A percentile compares a stretch with the other conserved stretches of the same genome.
phyloP scores from a whole-genome alignment of 768 basidiomycete genomes.

The Tremella yokohamensis region DNA sequence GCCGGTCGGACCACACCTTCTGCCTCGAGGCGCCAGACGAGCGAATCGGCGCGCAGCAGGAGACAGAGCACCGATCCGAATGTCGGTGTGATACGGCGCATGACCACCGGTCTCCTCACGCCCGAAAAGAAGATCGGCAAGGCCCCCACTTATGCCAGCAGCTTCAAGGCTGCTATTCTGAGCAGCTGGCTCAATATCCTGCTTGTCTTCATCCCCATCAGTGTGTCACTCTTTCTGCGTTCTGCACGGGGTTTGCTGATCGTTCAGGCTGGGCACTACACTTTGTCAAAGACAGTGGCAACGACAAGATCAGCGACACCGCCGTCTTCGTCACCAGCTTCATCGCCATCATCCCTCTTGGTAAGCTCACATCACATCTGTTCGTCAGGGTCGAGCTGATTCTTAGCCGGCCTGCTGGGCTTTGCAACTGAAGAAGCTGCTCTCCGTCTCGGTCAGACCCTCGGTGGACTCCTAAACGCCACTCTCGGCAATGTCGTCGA shows the following conservation, averaged over 20 bases:
- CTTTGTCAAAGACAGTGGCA: conserved; percentile 50
- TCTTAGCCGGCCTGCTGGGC: conserved; percentile 55
- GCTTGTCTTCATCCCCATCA: conserved; percentile 57
- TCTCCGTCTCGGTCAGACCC: conserved; percentile 54
- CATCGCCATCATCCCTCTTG: conserved; percentile 57
- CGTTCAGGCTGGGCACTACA: conserved; percentile 54
- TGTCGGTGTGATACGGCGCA: conserved; percentile 36
- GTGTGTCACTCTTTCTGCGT: conserved; percentile 36
- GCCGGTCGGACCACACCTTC: neutral
- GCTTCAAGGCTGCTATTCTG: conserved; percentile 37
- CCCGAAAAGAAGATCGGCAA: conserved; percentile 42
- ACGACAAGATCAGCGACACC: conserved; percentile 51
- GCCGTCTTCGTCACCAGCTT: conserved; percentile 57
- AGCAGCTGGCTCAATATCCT: conserved; percentile 53
- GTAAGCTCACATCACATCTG: conserved; percentile 18
- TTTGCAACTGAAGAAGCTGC: conserved; percentile 60
- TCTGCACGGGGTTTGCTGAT: conserved; percentile 15
- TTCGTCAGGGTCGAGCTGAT: conserved; percentile 4
- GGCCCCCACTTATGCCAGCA: conserved; percentile 32
- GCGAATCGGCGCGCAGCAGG: neutral
- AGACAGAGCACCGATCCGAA: conserved; percentile 20
- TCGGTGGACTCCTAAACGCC: conserved; percentile 60
- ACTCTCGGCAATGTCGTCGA: conserved; percentile 59
- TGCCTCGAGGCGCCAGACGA: conserved; percentile 1
- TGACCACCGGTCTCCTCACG: conserved; percentile 47